Percentiles rank a stretch among this genome's conserved stretches.
phyloP scores from a whole-genome alignment of 148 eudicot species.

The Silene latifolia region DNA sequence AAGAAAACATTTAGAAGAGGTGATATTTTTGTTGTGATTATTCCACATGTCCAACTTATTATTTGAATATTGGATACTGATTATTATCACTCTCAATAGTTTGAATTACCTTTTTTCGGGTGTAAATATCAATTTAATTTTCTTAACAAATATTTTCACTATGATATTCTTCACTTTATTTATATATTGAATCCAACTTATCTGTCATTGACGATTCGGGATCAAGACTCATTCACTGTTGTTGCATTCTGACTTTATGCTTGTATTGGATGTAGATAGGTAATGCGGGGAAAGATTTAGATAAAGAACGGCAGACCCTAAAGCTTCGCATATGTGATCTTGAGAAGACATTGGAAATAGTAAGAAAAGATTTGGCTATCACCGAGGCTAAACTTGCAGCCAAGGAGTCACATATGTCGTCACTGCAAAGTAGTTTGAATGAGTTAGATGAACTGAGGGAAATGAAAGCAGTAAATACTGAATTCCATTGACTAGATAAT shows the following conservation, averaged over 20 bases:
- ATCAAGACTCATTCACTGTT: background rate
- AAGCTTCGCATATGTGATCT: slow-evolving; percentile 55
- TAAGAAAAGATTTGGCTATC: slow-evolving; percentile 40
- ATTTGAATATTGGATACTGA: background rate
- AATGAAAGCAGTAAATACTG: slow-evolving; percentile 79
- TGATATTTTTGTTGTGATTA: slow-evolving; percentile 21
- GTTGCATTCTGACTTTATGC: slow-evolving; percentile 13
- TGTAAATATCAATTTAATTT: background rate
- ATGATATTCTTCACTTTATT: background rate
- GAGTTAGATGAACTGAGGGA: slow-evolving; percentile 89
- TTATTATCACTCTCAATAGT: background rate
- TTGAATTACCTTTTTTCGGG: background rate
- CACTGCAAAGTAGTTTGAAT: slow-evolving; percentile 55
- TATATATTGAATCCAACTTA: background rate
- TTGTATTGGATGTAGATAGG: slow-evolving; percentile 44
- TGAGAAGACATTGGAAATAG: slow-evolving; percentile 63
- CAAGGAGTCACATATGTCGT: slow-evolving; percentile 59
- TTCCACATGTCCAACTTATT: background rate
- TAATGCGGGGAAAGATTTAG: slow-evolving; percentile 42
- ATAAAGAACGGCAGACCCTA: slow-evolving; percentile 53
- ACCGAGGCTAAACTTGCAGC: slow-evolving; percentile 50
- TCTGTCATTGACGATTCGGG: background rate
- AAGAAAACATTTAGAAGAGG: slow-evolving; percentile 61
- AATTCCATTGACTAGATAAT: background rate
- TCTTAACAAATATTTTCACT: too few relatives aligned